These are phyloP conservation scores for Tylopilus balloui DNA, from an alignment of 768 basidiomycete genomes.

Conservation along the genomic window DNA sequence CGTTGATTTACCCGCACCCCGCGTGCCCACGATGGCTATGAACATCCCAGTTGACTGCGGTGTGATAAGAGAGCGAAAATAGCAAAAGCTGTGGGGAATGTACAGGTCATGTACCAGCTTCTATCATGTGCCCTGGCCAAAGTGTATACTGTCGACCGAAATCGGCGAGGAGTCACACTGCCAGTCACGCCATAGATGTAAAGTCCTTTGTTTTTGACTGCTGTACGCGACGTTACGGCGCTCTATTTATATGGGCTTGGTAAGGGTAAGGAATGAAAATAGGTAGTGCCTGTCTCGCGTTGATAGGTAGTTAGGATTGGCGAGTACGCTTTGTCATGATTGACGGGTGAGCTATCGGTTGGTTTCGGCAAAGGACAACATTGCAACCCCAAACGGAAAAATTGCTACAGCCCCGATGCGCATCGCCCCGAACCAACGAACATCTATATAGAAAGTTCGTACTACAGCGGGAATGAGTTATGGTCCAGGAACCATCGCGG, in stretches of 20 bases:
- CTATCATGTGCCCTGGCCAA: neutral
- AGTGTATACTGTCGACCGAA: too few relatives aligned
- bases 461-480: neutral
- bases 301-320: too few relatives aligned
- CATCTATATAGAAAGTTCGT: neutral
- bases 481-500: neutral
- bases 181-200: too few relatives aligned
- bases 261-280: too few relatives aligned
- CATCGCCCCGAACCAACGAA: neutral
- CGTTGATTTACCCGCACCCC: conserved; percentile 55
- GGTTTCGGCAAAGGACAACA: neutral
- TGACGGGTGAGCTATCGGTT: too few relatives aligned
- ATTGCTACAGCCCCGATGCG: neutral
- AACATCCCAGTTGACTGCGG: conserved; percentile 43
- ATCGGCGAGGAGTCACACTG: too few relatives aligned
- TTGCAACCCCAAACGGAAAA: neutral
- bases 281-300: too few relatives aligned
- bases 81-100: neutral
- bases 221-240: too few relatives aligned
- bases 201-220: too few relatives aligned
- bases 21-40: conserved; percentile 63
- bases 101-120: neutral
- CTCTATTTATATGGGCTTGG: too few relatives aligned
- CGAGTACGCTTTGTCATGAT: too few relatives aligned
- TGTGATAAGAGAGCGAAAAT: neutral